These are phyloP conservation scores for Nitzschia sp. DNA, from an alignment of 108 stramenopile genomes.

Conservation along the genomic window DNA sequence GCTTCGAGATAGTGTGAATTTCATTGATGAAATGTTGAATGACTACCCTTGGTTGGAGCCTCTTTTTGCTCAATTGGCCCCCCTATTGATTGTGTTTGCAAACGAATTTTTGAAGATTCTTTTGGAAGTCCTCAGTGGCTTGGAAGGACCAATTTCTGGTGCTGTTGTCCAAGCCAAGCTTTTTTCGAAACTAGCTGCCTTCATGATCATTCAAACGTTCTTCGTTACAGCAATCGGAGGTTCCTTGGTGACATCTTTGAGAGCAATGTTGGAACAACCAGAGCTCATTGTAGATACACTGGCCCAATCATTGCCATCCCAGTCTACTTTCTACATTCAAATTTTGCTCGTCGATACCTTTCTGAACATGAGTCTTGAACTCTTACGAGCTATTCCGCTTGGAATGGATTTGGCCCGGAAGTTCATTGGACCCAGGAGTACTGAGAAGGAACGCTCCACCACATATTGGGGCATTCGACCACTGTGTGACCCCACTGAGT, in stretches of 20 bases:
- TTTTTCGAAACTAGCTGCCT: slow-evolving; percentile 56
- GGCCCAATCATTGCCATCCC: slow-evolving; percentile 51
- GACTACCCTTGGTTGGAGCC: slow-evolving; percentile 42
- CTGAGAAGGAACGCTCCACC: slow-evolving; percentile 61
- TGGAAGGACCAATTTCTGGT: slow-evolving; percentile 57
- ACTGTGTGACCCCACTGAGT: slow-evolving; percentile 52
- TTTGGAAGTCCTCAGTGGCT: slow-evolving; percentile 35
- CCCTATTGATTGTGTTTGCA: slow-evolving; percentile 51
- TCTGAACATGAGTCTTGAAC: slow-evolving; percentile 46
- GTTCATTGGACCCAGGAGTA: slow-evolving; percentile 53
- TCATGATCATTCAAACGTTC: slow-evolving; percentile 75
- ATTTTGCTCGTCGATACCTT: slow-evolving; percentile 57
- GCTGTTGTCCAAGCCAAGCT: slow-evolving; percentile 54
- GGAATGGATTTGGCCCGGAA: slow-evolving; percentile 40
- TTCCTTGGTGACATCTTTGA: slow-evolving; percentile 39
- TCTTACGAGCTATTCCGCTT: slow-evolving; percentile 49
- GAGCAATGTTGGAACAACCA: slow-evolving; percentile 36
- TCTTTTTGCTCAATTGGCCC: slow-evolving; percentile 50
- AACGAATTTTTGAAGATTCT: slow-evolving; percentile 31
- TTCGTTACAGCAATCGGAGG: slow-evolving; percentile 67
- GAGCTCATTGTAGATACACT: slow-evolving; percentile 42
- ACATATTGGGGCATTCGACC: slow-evolving; percentile 50
- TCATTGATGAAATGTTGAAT: slow-evolving; percentile 34
- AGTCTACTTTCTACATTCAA: slow-evolving; percentile 57
- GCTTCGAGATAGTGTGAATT: slow-evolving; percentile 39